Percentiles rank a stretch among this genome's conserved stretches.
phyloP scores from a whole-genome alignment of 2,329 filamentous ascomycete genomes.

The Sarocladium oryzae region DNA sequence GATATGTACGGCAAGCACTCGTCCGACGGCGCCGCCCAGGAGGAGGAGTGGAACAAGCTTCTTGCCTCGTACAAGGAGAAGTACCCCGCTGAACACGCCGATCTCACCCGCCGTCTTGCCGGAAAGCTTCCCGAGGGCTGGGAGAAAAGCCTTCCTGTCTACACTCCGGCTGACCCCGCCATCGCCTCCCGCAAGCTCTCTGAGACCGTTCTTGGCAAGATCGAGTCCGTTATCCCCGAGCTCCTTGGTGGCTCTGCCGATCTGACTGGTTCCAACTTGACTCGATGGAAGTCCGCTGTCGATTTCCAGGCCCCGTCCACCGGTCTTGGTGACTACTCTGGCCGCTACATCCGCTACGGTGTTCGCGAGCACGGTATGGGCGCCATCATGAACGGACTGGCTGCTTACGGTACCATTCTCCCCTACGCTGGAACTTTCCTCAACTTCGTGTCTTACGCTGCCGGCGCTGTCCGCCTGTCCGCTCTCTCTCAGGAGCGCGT shows the following conservation, averaged over 20 bases:
- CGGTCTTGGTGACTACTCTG: constrained; percentile 81
- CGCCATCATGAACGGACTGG: constrained; percentile 89
- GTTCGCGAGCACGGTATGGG: constrained; percentile 91
- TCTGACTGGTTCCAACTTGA: constrained; percentile 97
- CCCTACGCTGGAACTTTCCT: constrained; percentile 95
- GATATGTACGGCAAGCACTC: constrained; percentile 82
- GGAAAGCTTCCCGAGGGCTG: constrained; percentile 89
- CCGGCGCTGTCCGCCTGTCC: constrained; percentile 89
- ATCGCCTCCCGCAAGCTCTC: constrained; percentile 94
- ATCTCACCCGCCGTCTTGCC: constrained; percentile 73
- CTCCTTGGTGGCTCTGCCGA: constrained; percentile 94
- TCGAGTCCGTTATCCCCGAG: constrained; percentile 78
- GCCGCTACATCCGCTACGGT: constrained; percentile 89
- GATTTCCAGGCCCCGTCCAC: constrained; percentile 92
- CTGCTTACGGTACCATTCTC: constrained; percentile 91
- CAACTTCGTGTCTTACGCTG: constrained; percentile 98
- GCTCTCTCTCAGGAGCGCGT: constrained; percentile 83
- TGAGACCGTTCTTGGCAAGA: constrained; percentile 84
- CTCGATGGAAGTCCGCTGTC: constrained; percentile 91
- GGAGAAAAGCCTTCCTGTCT: constrained; percentile 88
- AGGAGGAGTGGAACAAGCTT: constrained; percentile 93
- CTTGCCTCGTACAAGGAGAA: constrained; percentile 78
- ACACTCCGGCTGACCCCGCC: constrained; percentile 78
- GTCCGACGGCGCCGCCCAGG: constrained; percentile 76
- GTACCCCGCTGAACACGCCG: constrained; percentile 71